These are phyloP conservation scores for Brettanomyces custersianus DNA, from an alignment of 805 yeast genomes.

Conservation along the genomic window DNA sequence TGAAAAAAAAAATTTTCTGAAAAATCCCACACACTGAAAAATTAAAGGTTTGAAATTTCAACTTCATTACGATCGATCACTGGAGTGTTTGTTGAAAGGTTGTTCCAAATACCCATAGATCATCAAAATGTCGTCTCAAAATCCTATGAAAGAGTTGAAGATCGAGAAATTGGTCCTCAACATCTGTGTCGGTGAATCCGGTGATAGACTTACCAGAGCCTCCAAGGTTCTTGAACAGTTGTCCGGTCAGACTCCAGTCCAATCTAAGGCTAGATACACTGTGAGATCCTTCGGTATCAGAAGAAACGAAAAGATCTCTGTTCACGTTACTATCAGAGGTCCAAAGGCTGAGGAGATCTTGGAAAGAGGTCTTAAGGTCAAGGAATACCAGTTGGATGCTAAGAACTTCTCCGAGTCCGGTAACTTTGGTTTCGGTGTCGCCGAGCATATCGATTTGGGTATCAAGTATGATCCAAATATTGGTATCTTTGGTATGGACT, in stretches of 20 bases:
- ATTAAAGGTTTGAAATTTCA: background rate
- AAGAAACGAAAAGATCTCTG: slow-evolving; percentile 99
- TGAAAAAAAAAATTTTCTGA: too few species aligned
- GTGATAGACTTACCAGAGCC: slow-evolving; percentile 99
- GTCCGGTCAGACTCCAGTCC: slow-evolving; percentile 99
- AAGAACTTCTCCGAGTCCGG: slow-evolving; percentile 98
- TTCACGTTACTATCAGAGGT: slow-evolving; percentile 99
- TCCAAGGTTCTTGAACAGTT: slow-evolving; percentile 99
- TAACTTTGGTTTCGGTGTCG: slow-evolving; percentile 99
- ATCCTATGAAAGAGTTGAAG: slow-evolving; percentile 98
- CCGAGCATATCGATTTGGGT: slow-evolving; percentile 99
- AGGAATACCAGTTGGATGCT: slow-evolving; percentile 93
- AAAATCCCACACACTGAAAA: too few species aligned
- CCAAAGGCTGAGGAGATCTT: slow-evolving; percentile 99
- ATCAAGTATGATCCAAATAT: slow-evolving; percentile 99
- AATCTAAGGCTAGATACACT: slow-evolving; percentile 99
- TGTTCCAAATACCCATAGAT: background rate
- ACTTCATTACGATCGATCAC: background rate
- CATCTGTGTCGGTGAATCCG: slow-evolving; percentile 99
- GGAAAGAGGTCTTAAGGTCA: slow-evolving; percentile 99
- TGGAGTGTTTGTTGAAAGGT: background rate
- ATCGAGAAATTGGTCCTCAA: slow-evolving; percentile 99
- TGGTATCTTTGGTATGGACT: slow-evolving; percentile 99
- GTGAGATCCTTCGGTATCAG: slow-evolving; percentile 99
- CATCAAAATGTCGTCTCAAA: slow-evolving; percentile 37